Evolutionary conservation across 257 asterid species (phyloP).

Genomic region (Solanum chaucha): DNA sequence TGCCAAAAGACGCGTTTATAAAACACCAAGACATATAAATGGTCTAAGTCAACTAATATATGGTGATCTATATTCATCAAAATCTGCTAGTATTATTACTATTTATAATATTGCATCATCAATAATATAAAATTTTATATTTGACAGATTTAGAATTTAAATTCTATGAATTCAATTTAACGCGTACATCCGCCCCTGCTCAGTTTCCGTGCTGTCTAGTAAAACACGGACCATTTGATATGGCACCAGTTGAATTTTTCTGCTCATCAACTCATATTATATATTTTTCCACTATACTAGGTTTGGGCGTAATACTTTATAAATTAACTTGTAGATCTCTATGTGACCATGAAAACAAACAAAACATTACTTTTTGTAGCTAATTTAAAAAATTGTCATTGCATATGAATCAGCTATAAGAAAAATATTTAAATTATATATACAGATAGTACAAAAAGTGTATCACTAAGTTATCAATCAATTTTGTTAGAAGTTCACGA

Average conservation of each 20-base stretch:
- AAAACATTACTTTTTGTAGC: not conserved
- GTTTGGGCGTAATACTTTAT: not conserved
- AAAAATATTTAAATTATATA: not conserved
- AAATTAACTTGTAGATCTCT: not conserved
- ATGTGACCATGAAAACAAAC: not conserved
- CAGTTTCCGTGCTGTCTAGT: not conserved
- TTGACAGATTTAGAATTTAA: not conserved
- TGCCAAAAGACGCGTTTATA: not conserved
- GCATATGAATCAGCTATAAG: not conserved
- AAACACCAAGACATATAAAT: not conserved
- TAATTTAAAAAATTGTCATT: not conserved
- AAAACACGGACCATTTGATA: not conserved
- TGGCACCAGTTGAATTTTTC: not conserved
- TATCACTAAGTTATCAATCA: too few relatives aligned
- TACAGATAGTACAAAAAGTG: not conserved
- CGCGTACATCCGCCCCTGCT: not conserved
- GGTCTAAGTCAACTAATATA: not conserved
- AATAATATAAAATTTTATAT: not conserved
- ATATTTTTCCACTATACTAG: not conserved
- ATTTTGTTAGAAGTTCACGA: too few relatives aligned
- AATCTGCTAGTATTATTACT: not conserved
- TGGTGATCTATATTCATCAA: not conserved
- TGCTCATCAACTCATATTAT: not conserved
- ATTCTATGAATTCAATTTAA: too few relatives aligned
- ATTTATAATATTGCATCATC: not conserved